Base-by-base conservation (phyloP, 2,329 filamentous ascomycete species). In the Colletotrichum orbiculare region DNA sequence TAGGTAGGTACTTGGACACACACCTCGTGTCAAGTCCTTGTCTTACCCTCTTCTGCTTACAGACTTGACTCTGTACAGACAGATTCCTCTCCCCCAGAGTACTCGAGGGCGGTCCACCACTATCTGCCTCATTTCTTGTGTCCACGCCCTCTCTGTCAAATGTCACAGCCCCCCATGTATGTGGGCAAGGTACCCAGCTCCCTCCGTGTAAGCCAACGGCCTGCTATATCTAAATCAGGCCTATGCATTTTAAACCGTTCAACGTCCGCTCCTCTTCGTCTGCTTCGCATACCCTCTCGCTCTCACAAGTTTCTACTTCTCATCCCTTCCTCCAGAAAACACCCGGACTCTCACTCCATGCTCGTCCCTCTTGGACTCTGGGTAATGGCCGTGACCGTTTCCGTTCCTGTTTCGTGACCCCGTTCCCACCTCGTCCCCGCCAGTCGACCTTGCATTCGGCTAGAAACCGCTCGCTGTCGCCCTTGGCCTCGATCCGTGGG, bases 361-460 rank as follows among this genome's bases (percentile, higher is more conserved):
- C 66, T 67, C 62, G 62, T 61, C 57, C 66, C 57, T 54, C 56
- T 59, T 57, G 64, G 57, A 64, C 48, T 64, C 63, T 67, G 57
- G 66, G 63, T 67, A 62, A 67, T 67, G 66, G 63, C 66, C 57
- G 56, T 66, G 66, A 66, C 63, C 56, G 66, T 66, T 67, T 60
- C 66, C 25, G 63, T 57, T 67, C 50, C 66, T 62, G 66, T 67
- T 62, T 59, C 50, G 63, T 63, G 64, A 67, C 63, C 63, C 54
- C 54, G 49, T 60, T 66, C 64, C 54, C 33, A 38, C 45, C 41
- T 42, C 49, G 45, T 50, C 34, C 15, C 59, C 60, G 43, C 46
- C 60, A 64, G 59, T 66, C 54, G 54, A 60, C 49, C 60, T 66
- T 50, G 43, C 41, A 58, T 42, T 45, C 58, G 63, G 63, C 58